A percentile compares a stretch with the other conserved stretches of the same genome.
Evolutionary conservation across 2,329 filamentous ascomycete species (phyloP).

Genomic region (Fusarium fujikuroi): DNA sequence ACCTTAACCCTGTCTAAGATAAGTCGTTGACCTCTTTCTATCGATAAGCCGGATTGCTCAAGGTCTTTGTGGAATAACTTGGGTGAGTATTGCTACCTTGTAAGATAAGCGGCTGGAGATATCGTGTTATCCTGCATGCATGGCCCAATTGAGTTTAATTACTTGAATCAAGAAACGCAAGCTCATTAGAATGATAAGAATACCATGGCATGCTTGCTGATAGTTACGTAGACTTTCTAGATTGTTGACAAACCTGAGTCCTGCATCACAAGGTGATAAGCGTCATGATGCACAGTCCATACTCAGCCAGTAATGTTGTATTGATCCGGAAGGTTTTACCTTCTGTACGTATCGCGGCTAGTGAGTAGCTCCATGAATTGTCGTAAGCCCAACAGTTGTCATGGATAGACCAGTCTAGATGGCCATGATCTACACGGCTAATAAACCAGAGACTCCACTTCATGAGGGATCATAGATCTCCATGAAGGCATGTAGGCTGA

Average conservation of each 20-base stretch:
- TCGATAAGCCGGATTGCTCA: neutral
- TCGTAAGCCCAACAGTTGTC: neutral
- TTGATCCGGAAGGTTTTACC: neutral
- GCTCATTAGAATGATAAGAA: neutral
- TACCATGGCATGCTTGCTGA: neutral
- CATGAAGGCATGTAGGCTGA: neutral
- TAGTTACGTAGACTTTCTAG: neutral
- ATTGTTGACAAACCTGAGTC: neutral
- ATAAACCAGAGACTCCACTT: neutral
- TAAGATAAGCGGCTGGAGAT: neutral
- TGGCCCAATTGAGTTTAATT: neutral
- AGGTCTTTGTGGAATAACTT: neutral
- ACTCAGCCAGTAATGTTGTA: neutral
- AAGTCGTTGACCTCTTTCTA: neutral
- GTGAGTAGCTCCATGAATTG: neutral
- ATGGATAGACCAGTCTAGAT: neutral
- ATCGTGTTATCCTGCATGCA: neutral
- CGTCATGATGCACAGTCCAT: neutral
- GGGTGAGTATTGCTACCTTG: neutral
- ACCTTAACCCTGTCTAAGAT: neutral
- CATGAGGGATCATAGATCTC: neutral
- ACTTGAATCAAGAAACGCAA: neutral
- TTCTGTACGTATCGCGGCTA: neutral
- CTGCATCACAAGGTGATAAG: neutral
- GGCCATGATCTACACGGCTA: slow-evolving; percentile 17